Conservation (phyloP, 1,284 basidiomycete species). For the Meira nashicola region DNA sequence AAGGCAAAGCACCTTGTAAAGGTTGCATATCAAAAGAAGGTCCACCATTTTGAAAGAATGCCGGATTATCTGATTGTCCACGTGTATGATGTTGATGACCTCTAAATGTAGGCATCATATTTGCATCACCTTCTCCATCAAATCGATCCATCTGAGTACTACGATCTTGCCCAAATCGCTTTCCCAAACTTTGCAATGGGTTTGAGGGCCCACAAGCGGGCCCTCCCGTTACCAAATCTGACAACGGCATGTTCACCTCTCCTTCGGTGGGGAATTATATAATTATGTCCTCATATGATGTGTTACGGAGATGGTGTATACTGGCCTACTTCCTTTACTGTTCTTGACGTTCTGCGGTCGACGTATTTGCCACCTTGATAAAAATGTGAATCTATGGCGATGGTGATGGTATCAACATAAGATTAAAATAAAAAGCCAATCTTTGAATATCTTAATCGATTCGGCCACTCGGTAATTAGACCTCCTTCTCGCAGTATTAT, state of each 20-base stretch:
- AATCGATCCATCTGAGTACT: constrained; percentile 38
- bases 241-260: constrained; percentile 34
- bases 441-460: no score
- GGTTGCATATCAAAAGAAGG: constrained; percentile 14
- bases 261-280: no score
- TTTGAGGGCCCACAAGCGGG: constrained; percentile 50
- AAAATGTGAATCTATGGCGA: no score
- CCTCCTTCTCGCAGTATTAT: no score
- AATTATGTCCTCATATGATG: not conserved
- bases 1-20: constrained; percentile 17
- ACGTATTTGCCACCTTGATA: no score
- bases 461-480: no score
- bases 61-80: not conserved
- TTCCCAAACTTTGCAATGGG: constrained; percentile 46
- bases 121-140: not conserved
- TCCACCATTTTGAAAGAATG: constrained; percentile 11
- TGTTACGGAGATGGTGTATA: no score
- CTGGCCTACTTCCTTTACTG: no score
- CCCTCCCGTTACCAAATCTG: constrained; percentile 45
- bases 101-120: not conserved
- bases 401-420: no score
- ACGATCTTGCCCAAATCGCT: constrained; percentile 47
- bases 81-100: constrained; percentile 29
- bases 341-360: no score
- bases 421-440: no score